Evolutionary conservation across 495 filamentous ascomycete species (phyloP), one percentile per base, ranked within the genome.

Genomic region (Lasiosphaeriaceae sp.): DNA sequence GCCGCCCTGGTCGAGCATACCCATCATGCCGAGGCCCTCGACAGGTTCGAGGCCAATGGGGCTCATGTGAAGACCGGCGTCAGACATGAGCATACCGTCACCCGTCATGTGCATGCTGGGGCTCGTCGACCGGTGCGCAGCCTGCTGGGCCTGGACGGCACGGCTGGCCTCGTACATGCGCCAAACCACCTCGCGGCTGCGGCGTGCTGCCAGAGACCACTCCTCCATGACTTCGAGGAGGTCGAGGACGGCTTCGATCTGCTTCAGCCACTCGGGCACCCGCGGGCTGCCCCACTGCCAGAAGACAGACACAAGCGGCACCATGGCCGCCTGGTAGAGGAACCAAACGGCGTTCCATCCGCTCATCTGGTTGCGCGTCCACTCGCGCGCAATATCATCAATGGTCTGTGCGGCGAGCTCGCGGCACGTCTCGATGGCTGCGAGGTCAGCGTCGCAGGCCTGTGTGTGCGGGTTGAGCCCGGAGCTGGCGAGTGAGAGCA

Each of bases 341-440:
- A 90, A 86, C 89, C 89, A 93, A 21, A 90, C 86, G 4, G 85
- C 88, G 70, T 89, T 89, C 89, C 89, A 92, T 5, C 88, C 88
- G 17, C 80, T 83, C 72, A 92, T 86, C 66, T 90, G 85, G 70
- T 90, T 89, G 24, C 82, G 80, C 37, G 79, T 80, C 70, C 86
- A 88, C 47, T 85, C 86, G 35, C 75, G 72, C 17, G 84, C 71
- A 41, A 92, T 89, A 58, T 90, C 86, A 54, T 83, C 80, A 61
- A 92, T 89, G 3, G 86, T 84, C 57, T 82, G 74, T 47, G 83
- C 83, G 2, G 89, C 88, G 11, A 90, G 77, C 55, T 83, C 79
- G 21, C 87, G 81, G 68, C 87, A 90, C 35, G 80, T 83, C 47
- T 83, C 78, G 51, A 91, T 85, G 9, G 86, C 83, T 1, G 80